Conservation (phyloP, 352 stramenopile species). For the Phytopythium vexans region DNA sequence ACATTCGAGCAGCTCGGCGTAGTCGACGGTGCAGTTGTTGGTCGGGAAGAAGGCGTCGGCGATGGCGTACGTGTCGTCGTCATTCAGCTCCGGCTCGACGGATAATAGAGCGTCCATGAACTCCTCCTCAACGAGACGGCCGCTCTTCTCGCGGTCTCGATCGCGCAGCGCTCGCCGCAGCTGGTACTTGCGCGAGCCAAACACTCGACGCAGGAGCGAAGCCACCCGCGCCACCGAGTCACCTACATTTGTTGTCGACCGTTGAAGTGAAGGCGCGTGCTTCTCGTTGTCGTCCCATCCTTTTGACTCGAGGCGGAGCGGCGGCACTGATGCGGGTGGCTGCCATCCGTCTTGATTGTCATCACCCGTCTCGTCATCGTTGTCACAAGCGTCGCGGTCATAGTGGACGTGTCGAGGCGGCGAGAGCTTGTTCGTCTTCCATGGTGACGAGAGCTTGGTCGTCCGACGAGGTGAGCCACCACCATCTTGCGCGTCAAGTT, state of each 20-base stretch:
- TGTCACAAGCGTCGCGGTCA: too few species aligned
- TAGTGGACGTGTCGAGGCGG: too few species aligned
- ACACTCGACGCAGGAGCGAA: constrained; percentile 37
- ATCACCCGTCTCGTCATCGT: too few species aligned
- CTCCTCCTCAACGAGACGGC: constrained; percentile 56
- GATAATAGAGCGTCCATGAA: constrained; percentile 74
- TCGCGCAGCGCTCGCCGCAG: constrained; percentile 66
- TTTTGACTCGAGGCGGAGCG: too few species aligned
- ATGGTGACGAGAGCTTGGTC: too few species aligned
- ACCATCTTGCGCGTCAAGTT: background rate
- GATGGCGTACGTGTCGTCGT: constrained; percentile 74
- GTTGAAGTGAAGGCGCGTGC: too few species aligned
- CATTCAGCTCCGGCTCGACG: constrained; percentile 53
- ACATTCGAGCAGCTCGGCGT: constrained; percentile 58
- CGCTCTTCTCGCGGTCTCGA: constrained; percentile 49
- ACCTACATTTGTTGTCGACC: too few species aligned
- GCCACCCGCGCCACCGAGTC: background rate
- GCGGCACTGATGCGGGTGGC: too few species aligned
- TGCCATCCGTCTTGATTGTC: too few species aligned
- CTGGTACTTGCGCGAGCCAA: constrained; percentile 63
- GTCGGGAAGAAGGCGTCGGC: constrained; percentile 72
- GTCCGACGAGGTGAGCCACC: background rate
- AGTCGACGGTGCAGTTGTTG: constrained; percentile 69
- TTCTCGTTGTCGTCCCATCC: too few species aligned
- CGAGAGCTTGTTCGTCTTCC: too few species aligned